phyloP scores from a whole-genome alignment of 805 yeast genomes.

The Teunomyces tritomae region DNA sequence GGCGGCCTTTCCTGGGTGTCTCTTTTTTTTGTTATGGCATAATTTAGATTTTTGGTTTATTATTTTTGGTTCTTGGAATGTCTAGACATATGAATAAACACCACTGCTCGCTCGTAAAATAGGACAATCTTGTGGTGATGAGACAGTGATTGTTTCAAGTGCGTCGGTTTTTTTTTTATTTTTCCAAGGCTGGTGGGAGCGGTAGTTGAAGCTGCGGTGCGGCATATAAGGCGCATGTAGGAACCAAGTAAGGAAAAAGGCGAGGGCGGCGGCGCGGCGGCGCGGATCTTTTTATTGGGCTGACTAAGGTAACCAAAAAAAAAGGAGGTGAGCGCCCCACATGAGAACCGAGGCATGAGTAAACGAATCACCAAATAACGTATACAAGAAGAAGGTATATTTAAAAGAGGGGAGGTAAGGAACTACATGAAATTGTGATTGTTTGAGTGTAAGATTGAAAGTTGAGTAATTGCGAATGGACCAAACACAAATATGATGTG shows the following conservation, averaged over 20 bases:
- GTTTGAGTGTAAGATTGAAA: too few relatives aligned
- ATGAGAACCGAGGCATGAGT: neutral
- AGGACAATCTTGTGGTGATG: neutral
- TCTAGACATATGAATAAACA: neutral
- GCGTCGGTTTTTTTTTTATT: neutral
- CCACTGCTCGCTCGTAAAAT: neutral
- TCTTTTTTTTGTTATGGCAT: too few relatives aligned
- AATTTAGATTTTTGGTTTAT: neutral
- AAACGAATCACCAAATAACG: neutral
- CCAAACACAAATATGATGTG: neutral
- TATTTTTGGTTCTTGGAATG: neutral
- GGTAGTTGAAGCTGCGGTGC: neutral
- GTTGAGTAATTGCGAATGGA: neutral
- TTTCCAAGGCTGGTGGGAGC: neutral
- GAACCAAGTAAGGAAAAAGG: neutral
- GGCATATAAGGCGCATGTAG: neutral
- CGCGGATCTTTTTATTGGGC: neutral
- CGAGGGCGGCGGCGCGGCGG: neutral
- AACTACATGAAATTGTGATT: too few relatives aligned
- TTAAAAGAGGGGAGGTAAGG: too few relatives aligned
- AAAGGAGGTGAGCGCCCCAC: neutral
- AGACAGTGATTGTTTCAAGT: neutral
- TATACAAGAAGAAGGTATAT: too few relatives aligned
- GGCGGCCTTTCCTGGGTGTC: too few relatives aligned
- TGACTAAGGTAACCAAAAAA: neutral